These are phyloP conservation scores for Blastobotrys mokoenaii DNA, from an alignment of 805 yeast genomes.

Conservation along the genomic window DNA sequence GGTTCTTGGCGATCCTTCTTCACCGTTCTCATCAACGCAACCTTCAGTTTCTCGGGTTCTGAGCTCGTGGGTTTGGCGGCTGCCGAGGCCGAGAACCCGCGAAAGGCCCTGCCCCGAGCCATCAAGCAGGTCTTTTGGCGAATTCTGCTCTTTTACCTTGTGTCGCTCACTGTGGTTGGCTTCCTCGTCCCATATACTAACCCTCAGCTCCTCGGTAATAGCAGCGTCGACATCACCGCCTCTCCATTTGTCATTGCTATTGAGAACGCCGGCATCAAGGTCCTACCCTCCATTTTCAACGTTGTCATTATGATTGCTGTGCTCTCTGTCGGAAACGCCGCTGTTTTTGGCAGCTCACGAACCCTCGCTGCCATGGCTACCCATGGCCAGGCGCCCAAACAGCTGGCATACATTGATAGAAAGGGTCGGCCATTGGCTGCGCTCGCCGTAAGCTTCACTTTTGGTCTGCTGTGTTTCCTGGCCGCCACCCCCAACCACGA, in stretches of 20 bases:
- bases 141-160: constrained; percentile 61
- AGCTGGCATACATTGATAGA: constrained; percentile 62
- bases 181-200: constrained; percentile 65
- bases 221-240: constrained; percentile 52
- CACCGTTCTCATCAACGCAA: constrained; percentile 65
- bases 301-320: constrained; percentile 63
- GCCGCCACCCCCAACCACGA: constrained; percentile 44
- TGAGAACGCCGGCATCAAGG: constrained; percentile 54
- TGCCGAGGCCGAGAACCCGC: constrained; percentile 66
- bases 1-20: constrained; percentile 65
- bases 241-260: constrained; percentile 74
- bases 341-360: constrained; percentile 63
- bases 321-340: constrained; percentile 64
- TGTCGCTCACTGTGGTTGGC: constrained; percentile 48
- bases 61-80: constrained; percentile 70
- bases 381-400: constrained; percentile 53
- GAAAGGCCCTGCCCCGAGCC: constrained; percentile 59
- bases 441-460: constrained; percentile 35
- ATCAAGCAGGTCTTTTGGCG: constrained; percentile 82
- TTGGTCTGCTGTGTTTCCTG: constrained; percentile 54
- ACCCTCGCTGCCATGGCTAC: constrained; percentile 60
- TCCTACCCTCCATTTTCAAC: constrained; percentile 61
- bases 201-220: constrained; percentile 37
- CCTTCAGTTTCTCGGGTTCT: constrained; percentile 68
- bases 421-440: constrained; percentile 74